Evolutionary conservation across 768 basidiomycete genomes (phyloP).

Genomic region (Krasilnikovozyma curviuscula): DNA sequence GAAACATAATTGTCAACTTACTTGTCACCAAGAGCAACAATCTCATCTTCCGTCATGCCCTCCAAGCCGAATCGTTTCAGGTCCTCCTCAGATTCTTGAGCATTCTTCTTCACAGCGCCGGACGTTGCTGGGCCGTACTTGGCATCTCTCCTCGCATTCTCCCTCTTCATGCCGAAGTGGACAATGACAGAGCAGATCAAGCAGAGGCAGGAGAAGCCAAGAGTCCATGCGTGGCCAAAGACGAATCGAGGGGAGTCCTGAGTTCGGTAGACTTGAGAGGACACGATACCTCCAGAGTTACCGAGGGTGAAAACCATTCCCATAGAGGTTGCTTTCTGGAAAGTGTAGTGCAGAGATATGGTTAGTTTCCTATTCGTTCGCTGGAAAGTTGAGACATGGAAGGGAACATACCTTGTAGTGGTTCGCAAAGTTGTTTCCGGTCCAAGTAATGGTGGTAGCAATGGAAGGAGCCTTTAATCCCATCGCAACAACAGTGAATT

Average conservation of each 20-base stretch:
- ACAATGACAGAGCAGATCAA: conserved; percentile 17
- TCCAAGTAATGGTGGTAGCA: conserved; percentile 26
- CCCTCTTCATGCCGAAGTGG: conserved; percentile 19
- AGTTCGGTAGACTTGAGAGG: conserved; percentile 22
- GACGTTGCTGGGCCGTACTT: conserved; percentile 20
- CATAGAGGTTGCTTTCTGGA: conserved; percentile 21
- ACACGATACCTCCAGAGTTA: conserved; percentile 25
- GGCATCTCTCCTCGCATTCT: conserved; percentile 27
- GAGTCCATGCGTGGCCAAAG: conserved; percentile 24
- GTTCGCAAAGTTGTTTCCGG: conserved; percentile 21
- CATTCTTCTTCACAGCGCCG: background rate
- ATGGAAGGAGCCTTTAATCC: conserved; percentile 25
- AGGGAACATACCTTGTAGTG: conserved; percentile 16
- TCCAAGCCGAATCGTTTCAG: conserved; percentile 1
- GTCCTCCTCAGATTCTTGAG: background rate
- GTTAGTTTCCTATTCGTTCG: background rate
- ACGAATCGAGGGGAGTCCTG: conserved; percentile 19
- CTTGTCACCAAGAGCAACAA: conserved; percentile 7
- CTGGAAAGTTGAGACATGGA: background rate
- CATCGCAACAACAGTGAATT: too few species aligned
- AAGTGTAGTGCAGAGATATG: conserved; percentile 3
- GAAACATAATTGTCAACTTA: too few species aligned
- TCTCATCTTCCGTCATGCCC: conserved; percentile 6
- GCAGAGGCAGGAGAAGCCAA: conserved; percentile 21
- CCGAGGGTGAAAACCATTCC: conserved; percentile 24